Percentiles rank a stretch among this genome's conserved stretches.
These are phyloP conservation scores for Pilasporangium apinafurcum DNA, from an alignment of 352 stramenopile genomes.

Conservation along the genomic window DNA sequence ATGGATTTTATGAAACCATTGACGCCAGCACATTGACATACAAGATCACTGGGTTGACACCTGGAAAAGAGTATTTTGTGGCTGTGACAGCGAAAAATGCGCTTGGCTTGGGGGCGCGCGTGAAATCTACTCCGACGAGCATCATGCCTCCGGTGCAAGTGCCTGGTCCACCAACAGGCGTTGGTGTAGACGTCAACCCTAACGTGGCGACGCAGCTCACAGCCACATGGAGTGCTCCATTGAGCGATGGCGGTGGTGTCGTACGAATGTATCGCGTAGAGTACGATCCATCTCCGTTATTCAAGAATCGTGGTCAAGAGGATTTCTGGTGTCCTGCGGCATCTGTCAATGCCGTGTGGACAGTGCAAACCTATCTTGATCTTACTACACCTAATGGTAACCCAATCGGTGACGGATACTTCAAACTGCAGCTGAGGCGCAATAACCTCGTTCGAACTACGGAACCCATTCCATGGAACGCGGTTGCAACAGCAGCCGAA, in stretches of 20 bases:
- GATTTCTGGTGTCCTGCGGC: constrained; percentile 60
- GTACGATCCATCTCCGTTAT: constrained; percentile 64
- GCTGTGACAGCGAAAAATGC: constrained; percentile 86
- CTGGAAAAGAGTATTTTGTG: constrained; percentile 82
- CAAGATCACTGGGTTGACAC: constrained; percentile 55
- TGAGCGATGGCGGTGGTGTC: constrained; percentile 45
- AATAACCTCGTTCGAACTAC: constrained; percentile 35
- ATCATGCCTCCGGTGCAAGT: constrained; percentile 73
- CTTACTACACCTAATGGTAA: constrained; percentile 13
- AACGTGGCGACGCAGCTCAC: constrained; percentile 70
- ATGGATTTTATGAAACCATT: constrained; percentile 67
- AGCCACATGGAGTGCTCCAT: constrained; percentile 37
- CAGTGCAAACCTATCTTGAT: constrained; percentile 26
- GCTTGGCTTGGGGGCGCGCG: constrained; percentile 43
- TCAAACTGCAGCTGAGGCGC: constrained; percentile 44
- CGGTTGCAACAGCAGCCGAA: constrained; percentile 75
- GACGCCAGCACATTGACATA: constrained; percentile 51
- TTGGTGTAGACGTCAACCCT: constrained; percentile 69
- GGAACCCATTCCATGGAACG: constrained; percentile 91
- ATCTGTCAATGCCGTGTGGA: constrained; percentile 53
- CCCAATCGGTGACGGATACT: constrained; percentile 45
- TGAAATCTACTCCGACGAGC: constrained; percentile 23
- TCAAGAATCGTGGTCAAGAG: constrained; percentile 52
- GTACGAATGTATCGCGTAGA: constrained; percentile 77
- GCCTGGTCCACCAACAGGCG: constrained; percentile 54